phyloP scores from a whole-genome alignment of 2,329 filamentous ascomycete species.

The Esteya vermicola region DNA sequence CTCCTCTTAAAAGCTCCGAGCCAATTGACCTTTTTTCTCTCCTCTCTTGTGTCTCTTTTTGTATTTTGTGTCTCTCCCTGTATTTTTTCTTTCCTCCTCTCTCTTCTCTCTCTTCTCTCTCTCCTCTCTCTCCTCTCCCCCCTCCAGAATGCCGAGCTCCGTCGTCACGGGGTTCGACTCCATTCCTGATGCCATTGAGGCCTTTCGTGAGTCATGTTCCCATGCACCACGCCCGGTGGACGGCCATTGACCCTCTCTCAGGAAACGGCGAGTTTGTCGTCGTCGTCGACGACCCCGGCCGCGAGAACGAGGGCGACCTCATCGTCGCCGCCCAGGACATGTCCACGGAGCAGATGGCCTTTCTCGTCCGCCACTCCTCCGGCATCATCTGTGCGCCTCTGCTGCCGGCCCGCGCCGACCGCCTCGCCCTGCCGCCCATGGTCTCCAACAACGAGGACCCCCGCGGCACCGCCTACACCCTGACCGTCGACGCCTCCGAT shows the following conservation, averaged over 20 bases:
- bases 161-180: constrained; percentile 3
- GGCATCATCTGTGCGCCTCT: constrained; percentile 88
- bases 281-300: constrained; percentile 79
- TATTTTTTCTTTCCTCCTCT: no score
- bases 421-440: constrained; percentile 80
- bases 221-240: background rate
- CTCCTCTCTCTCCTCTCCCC: background rate
- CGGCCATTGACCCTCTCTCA: constrained; percentile 1
- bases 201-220: constrained; percentile 3
- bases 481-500: constrained; percentile 71
- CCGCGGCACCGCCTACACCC: constrained; percentile 82
- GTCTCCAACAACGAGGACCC: constrained; percentile 61
- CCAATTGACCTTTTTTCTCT: no score
- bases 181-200: constrained; percentile 4
- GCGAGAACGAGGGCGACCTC: constrained; percentile 96
- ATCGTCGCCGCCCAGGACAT: constrained; percentile 82
- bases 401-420: constrained; percentile 49
- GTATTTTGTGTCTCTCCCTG: no score
- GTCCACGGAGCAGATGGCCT: constrained; percentile 84
- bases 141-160: no score
- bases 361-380: constrained; percentile 83
- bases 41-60: no score
- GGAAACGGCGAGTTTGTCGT: constrained; percentile 62
- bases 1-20: no score
- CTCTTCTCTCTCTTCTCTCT: no score